Base-by-base conservation (phyloP, 768 basidiomycete genomes). In the Tylopilus balloui region DNA sequence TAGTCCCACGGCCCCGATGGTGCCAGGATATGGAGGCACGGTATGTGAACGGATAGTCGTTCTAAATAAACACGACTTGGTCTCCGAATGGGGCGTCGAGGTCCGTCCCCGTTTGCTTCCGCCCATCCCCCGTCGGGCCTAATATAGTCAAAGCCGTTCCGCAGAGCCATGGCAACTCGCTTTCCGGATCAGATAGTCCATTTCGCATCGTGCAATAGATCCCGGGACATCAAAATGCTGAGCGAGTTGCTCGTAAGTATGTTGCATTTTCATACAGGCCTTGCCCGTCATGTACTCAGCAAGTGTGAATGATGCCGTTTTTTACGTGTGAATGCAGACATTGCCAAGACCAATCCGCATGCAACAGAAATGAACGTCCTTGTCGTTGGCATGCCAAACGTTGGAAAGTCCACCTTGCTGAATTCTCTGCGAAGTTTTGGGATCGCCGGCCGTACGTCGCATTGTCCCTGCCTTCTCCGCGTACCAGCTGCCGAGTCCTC, bases 381-480 rank as follows among this genome's bases (percentile, higher is more conserved):
- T 3, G 92, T 98, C 20, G 85, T 96, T 50, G 96, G 96, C 20
- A 98, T 99, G 95, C 96, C 96, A 15, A 98, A 98, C 66, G 92
- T 97, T 40, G 95, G 95, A 35, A 98, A 99, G 71, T 97, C 94
- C 13, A 94, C 91, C 3, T 69, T 98, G 43, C 73, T 99, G 12
- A 99, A 99, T 62, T 82, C 92, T 1, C 76, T 99, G 23, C 80
- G 95, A 36, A 84, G 80, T 60, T 84, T 83, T 62, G 95, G 95
- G 11, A 88, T 95, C 38, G 74, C 78, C 59, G 92, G 92, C 64
- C 85, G 93, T 94, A 67, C 64, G 84, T 78, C 25, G 37, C 7
- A 4, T 46, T 35, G 23, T 53, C 52, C 24, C 6, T 57, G 3
- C 41, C 46, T 13, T 46, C 49, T 45, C 45, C 3, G 29, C n/a